These are phyloP conservation scores for Tephrocybe sp. DNA, from an alignment of 768 basidiomycete genomes.

Conservation along the genomic window DNA sequence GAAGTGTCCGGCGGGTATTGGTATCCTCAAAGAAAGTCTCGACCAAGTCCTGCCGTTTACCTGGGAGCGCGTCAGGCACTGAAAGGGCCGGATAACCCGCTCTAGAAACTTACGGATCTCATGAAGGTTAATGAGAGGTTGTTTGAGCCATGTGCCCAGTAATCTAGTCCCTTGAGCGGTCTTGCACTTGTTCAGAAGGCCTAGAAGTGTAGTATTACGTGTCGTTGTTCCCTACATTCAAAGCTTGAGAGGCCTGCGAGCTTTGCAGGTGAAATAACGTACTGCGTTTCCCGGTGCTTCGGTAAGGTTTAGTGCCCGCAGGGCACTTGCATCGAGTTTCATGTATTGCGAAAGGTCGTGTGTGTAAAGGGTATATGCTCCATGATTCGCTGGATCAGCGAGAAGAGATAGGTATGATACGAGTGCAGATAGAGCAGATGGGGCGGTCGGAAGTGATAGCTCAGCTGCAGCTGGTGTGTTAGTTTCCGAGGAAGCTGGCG, in stretches of 20 bases:
- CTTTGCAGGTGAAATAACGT: slow-evolving; percentile 12
- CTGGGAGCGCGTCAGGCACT: slow-evolving; percentile 34
- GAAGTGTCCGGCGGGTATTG: slow-evolving; percentile 65
- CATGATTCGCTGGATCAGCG: slow-evolving; percentile 73
- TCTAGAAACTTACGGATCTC: slow-evolving; percentile 71
- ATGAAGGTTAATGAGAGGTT: slow-evolving; percentile 90
- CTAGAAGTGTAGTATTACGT: slow-evolving; percentile 85
- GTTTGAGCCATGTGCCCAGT: slow-evolving; percentile 91
- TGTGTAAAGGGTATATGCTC: slow-evolving; percentile 73
- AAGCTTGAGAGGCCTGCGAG: not conserved
- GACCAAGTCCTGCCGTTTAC: slow-evolving; percentile 83
- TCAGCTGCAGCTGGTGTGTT: slow-evolving; percentile 51
- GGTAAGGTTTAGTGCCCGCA: slow-evolving; percentile 84
- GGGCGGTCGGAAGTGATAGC: slow-evolving; percentile 71
- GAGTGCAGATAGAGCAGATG: slow-evolving; percentile 78
- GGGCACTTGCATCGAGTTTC: slow-evolving; percentile 92
- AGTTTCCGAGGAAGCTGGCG: not conserved
- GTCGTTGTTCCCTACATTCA: slow-evolving; percentile 50
- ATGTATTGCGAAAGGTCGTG: slow-evolving; percentile 95
- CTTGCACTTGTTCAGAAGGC: slow-evolving; percentile 92
- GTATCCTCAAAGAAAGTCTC: slow-evolving; percentile 82
- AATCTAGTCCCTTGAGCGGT: slow-evolving; percentile 90
- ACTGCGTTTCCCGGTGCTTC: slow-evolving; percentile 64
- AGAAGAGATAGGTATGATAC: slow-evolving; percentile 80
- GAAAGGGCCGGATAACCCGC: not conserved